Percentiles rank a stretch among this genome's conserved stretches.
These are phyloP conservation scores for Madurella fahalii DNA, from an alignment of 2,329 filamentous ascomycete genomes.

Conservation along the genomic window DNA sequence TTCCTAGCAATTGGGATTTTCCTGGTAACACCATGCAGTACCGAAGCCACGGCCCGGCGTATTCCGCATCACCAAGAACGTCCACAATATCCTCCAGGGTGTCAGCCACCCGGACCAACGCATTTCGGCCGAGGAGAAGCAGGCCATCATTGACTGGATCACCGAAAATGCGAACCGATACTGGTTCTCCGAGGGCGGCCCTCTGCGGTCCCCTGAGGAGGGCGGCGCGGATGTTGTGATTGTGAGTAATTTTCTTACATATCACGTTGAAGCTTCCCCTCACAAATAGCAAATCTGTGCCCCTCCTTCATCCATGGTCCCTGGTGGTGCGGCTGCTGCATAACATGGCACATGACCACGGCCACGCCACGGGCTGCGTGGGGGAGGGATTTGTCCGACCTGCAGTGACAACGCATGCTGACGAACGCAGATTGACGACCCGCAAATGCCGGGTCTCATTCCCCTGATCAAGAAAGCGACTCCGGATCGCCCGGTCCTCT, in stretches of 20 bases:
- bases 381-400: constrained; percentile 2
- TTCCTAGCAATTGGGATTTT: neutral
- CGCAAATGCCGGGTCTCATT: constrained; percentile 78
- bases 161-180: constrained; percentile 68
- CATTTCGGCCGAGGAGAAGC: constrained; percentile 59
- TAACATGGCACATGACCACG: constrained; percentile 12
- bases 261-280: constrained; percentile 9
- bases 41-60: constrained; percentile 75
- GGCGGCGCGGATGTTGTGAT: constrained; percentile 75
- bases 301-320: constrained; percentile 2
- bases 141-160: constrained; percentile 66
- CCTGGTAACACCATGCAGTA: constrained; percentile 41
- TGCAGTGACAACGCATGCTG: constrained; percentile 14
- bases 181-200: constrained; percentile 66
- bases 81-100: constrained; percentile 84
- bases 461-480: constrained; percentile 68
- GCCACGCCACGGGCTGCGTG: neutral
- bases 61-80: constrained; percentile 80
- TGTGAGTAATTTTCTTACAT: constrained; percentile 34
- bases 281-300: constrained; percentile 2
- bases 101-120: constrained; percentile 62
- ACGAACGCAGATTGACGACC: constrained; percentile 62
- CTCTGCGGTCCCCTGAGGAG: constrained; percentile 58
- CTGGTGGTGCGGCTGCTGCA: constrained; percentile 5
- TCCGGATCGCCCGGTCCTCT: constrained; percentile 71